Conservation (phyloP, 192 early-diverging fungal genomes). For the Entomortierella chlamydospora region DNA sequence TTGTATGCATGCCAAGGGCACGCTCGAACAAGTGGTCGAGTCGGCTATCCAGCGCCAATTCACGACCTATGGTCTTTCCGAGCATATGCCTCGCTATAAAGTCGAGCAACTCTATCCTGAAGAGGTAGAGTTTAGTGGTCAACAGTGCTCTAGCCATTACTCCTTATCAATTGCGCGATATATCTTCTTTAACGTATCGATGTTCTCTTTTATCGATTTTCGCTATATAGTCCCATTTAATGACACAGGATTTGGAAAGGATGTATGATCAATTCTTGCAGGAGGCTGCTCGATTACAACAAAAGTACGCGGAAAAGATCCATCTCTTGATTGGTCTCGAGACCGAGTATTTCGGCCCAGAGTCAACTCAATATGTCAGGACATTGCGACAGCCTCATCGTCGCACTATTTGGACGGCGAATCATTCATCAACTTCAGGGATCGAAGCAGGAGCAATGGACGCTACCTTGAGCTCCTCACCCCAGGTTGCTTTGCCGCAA, state of each 20-base stretch:
- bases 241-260: conserved; percentile 67
- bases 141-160: not conserved
- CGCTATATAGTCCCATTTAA: conserved; percentile 71
- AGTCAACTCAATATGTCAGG: conserved; percentile 62
- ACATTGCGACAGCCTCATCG: conserved; percentile 58
- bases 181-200: too few relatives aligned
- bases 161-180: too few relatives aligned
- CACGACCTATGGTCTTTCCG: conserved; percentile 83
- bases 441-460: not conserved
- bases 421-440: not conserved
- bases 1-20: conserved; percentile 91
- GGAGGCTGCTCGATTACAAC: conserved; percentile 79
- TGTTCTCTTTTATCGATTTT: too few relatives aligned
- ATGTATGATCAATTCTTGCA: conserved; percentile 76
- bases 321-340: conserved; percentile 87
- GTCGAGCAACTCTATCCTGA: conserved; percentile 92
- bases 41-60: conserved; percentile 82
- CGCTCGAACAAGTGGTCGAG: conserved; percentile 83
- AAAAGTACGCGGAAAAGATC: conserved; percentile 74
- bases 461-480: too few relatives aligned
- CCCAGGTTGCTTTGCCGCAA: conserved; percentile 8
- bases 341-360: conserved; percentile 71
- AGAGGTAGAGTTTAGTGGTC: conserved; percentile 61
- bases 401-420: not conserved
- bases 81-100: conserved; percentile 91